Conservation (phyloP, 148 eudicot species). For the Silene uniflora region DNA sequence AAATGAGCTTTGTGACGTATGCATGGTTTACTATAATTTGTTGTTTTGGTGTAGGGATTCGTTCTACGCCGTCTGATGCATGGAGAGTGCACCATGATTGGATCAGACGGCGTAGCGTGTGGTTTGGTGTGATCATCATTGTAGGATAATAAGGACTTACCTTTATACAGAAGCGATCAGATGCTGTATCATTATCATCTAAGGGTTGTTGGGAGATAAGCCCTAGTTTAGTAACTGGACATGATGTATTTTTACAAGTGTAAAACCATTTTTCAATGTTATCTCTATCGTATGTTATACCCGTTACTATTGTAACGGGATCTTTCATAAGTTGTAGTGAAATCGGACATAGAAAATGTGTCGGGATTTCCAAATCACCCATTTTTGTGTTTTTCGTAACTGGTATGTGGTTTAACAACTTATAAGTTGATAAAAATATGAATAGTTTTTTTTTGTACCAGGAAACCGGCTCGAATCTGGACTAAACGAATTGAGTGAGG, state of each 20-base stretch:
- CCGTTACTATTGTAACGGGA: constrained; percentile 71
- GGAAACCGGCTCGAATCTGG: no score
- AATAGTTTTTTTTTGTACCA: no score
- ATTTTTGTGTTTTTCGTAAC: constrained; percentile 1
- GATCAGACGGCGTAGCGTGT: constrained; percentile 83
- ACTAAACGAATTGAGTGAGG: no score
- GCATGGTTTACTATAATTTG: constrained; percentile 32
- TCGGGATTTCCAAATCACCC: constrained; percentile 60
- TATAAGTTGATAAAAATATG: background rate
- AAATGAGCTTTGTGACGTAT: constrained; percentile 46
- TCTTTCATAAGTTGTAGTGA: constrained; percentile 86
- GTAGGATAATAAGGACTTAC: no score
- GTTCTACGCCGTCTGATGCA: constrained; percentile 52
- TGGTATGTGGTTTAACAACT: no score
- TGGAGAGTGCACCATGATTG: constrained; percentile 87
- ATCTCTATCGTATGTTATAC: constrained; percentile 77
- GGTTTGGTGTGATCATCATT: constrained; percentile 59
- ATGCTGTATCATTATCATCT: background rate
- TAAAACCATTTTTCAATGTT: constrained; percentile 68
- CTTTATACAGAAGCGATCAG: no score
- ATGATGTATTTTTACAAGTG: constrained; percentile 38
- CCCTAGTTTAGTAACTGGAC: constrained; percentile 68
- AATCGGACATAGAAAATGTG: constrained; percentile 76
- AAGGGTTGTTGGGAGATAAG: constrained; percentile 1
- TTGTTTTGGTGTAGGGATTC: constrained; percentile 74